A percentile compares a stretch with the other conserved stretches of the same genome.
These are phyloP conservation scores for Emmonsia crescens DNA, from an alignment of 2,329 filamentous ascomycete genomes.

Conservation along the genomic window DNA sequence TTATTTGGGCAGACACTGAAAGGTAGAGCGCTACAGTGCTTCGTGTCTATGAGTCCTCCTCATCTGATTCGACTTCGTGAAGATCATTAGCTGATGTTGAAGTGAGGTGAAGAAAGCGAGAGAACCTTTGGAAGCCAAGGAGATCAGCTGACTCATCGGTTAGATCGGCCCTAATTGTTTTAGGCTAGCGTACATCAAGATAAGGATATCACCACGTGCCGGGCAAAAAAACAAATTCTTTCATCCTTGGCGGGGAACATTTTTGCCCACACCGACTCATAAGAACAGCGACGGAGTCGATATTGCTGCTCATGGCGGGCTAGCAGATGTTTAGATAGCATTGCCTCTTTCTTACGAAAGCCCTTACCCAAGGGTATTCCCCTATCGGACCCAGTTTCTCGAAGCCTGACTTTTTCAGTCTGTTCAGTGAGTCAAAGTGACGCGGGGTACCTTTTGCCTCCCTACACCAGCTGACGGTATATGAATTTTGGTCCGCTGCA, in stretches of 20 bases:
- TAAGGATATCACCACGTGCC: neutral
- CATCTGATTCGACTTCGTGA: too few species aligned
- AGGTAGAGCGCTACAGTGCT: too few species aligned
- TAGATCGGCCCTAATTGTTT: too few species aligned
- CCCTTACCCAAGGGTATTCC: neutral
- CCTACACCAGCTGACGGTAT: neutral
- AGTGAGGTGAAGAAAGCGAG: too few species aligned
- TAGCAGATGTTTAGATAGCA: neutral
- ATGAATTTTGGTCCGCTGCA: neutral
- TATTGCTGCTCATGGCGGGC: neutral
- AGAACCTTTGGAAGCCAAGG: too few species aligned
- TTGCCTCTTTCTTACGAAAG: neutral
- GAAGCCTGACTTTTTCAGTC: neutral
- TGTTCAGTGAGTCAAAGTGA: neutral
- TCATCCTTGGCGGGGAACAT: neutral
- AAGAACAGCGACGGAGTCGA: neutral
- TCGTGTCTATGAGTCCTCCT: too few species aligned
- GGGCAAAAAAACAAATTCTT: neutral
- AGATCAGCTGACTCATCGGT: too few species aligned
- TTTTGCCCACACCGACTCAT: neutral
- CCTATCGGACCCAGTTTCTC: neutral
- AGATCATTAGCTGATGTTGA: too few species aligned
- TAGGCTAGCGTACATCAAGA: neutral
- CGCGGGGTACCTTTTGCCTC: neutral
- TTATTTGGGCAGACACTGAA: too few species aligned